These are phyloP conservation scores for Rhodamnia argentea DNA, from an alignment of 345 rosid genomes.

Conservation along the genomic window DNA sequence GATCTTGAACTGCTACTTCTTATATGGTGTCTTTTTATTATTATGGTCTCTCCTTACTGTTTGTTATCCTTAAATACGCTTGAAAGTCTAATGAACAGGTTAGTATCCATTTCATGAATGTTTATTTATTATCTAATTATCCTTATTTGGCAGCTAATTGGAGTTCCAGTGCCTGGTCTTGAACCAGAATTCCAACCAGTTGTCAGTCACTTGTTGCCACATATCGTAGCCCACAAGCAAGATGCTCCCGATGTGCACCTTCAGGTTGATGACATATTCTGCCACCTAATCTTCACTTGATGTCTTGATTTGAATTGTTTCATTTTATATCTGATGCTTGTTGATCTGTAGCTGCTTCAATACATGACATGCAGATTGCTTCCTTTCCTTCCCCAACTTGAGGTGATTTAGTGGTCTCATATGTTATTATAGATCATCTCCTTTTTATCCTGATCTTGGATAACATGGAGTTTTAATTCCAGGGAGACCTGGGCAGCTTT, in stretches of 20 bases:
- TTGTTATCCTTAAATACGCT: not conserved
- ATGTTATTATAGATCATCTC: not conserved
- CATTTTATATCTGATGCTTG: conserved; percentile 28
- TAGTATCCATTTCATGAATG: not conserved
- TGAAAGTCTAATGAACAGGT: not conserved
- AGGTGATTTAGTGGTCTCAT: conserved; percentile 30
- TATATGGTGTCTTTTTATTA: not conserved
- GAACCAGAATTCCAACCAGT: conserved; percentile 85
- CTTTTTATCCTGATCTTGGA: not conserved
- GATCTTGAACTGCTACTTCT: not conserved
- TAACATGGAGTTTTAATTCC: conserved; percentile 7
- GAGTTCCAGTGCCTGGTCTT: conserved; percentile 60
- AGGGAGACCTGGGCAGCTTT: conserved; percentile 56
- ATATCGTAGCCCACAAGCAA: conserved; percentile 59
- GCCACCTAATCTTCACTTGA: not conserved
- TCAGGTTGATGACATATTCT: conserved; percentile 34
- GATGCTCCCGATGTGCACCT: conserved; percentile 71
- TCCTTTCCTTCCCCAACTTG: conserved; percentile 76
- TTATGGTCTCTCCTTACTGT: not conserved
- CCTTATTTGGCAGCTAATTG: conserved; percentile 49
- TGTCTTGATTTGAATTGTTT: conserved; percentile 2
- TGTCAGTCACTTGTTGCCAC: conserved; percentile 64
- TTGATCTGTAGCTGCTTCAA: conserved; percentile 67
- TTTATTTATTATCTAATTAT: conserved; percentile 1
- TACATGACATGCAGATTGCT: conserved; percentile 59